Base-by-base conservation (phyloP, 129 eudicot genomes). In the Mikania micrantha region DNA sequence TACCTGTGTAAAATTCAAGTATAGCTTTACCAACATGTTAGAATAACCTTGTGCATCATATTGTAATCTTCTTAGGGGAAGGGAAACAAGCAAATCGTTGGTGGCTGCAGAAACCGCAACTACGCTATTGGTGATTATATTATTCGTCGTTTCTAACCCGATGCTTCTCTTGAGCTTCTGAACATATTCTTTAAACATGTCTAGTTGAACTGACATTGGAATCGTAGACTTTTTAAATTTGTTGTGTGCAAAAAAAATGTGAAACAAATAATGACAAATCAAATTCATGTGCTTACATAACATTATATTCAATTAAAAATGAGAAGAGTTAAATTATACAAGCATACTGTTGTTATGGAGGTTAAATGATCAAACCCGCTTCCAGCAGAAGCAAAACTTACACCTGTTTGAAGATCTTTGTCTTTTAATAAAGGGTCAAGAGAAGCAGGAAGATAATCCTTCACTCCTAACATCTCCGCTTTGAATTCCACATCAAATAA, bases 351-450 rank as follows among this genome's bases (percentile, higher is more conserved):
- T 57, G 79, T 0, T 9, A 15, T 41, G 2, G 87, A 12, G 28
- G 97, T 90, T 5, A 36, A 50, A 0, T 85, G 89, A 70, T 90
- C 97, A 70, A 64, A 84, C 29, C 97, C 91, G 20, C 72, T 41
- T 41, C 80, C 97, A 9, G 84, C 97, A 2, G 97, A 90, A 25
- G 91, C 97, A 81, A 90, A 90, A 67, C 95, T 90, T 36, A 90
- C 91, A 9, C 97, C 97, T 0, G 87, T 84, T 9, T 28, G 73
- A n/a, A 90, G 85, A 56, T 90, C 91, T 19, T 79, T 7, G 27
- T 44, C 68, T 35, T 67, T 66, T 73, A 81, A 0, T 4, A 29
- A 41, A 5, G 95, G 82, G 40, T 87, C 91, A 2, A 80, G 60
- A 53, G 81, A 87, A 19, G 97, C 84, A 32, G 97, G 95, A 64